Evolutionary conservation across 331 rosid genomes (phyloP), one percentile per base, ranked within the genome.

Genomic region (Arachis monticola): DNA sequence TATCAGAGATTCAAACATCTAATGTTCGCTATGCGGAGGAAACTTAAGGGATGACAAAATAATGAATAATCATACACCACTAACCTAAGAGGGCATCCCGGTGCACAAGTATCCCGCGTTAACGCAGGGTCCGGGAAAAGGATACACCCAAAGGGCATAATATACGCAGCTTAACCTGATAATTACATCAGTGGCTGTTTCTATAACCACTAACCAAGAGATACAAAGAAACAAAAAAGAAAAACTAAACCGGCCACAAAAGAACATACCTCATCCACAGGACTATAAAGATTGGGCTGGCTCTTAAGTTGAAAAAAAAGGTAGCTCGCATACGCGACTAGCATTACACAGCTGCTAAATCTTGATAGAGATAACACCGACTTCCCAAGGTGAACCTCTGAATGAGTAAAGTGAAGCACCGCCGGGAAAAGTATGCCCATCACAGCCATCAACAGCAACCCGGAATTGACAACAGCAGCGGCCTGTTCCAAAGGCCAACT

Each of bases 381-480:
- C 84, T 88, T 87, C 64, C 98, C 97, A 48, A 81, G 74, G 76
- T 94, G 93, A 79, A 83, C 87, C 75, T 94, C 99, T 2, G 96
- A 80, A 81, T 82, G 97, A 55, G 97, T 94, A 76, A 83, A 94
- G 79, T 92, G 90, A 75, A 94, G 93, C 74, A 94, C 96, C 40
- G 96, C 97, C n/a, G 99, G 99, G 80, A 92, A 85, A 11, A 88
- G 81, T 57, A 91, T 81, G 69, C 98, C 96, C 98, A 94, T 94
- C 60, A 94, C 97, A 69, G 98, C 98, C 98, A 93, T 93, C 84
- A 93, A 81, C 27, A 93, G 87, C 90, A 89, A 87, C 60, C 97
- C 97, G 3, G 97, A 91, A 85, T 88, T 94, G 64, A 91, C 95
- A 63, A 78, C 84, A 76, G 97, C 96, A 75, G 92, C 82, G 60